phyloP scores from a whole-genome alignment of 495 filamentous ascomycete species.

The Penicillium bovifimosum region DNA sequence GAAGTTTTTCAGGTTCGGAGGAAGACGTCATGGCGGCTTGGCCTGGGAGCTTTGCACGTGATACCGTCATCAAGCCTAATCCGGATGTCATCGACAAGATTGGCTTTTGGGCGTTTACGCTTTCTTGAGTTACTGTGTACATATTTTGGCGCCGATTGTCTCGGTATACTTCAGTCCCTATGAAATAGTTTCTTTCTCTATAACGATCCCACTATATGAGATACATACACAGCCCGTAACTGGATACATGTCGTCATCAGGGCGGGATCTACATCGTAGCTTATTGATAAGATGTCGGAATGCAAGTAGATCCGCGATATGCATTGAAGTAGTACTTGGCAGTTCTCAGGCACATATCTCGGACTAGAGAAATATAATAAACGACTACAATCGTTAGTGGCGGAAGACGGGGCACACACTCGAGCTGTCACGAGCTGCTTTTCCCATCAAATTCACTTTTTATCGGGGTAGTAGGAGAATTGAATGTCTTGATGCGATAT shows the following conservation, averaged over 20 bases:
- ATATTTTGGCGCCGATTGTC: background rate
- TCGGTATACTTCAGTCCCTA: background rate
- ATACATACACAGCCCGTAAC: background rate
- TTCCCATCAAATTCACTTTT: background rate
- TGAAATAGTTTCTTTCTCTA: too few relatives aligned
- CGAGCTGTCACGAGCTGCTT: background rate
- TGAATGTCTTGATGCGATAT: background rate
- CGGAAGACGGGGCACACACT: background rate
- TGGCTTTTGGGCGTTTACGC: background rate
- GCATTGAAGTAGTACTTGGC: background rate
- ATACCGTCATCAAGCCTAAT: conserved; percentile 9
- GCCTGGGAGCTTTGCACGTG: conserved; percentile 7
- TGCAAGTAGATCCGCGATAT: background rate
- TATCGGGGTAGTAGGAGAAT: background rate
- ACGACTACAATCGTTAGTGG: background rate
- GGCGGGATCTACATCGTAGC: background rate
- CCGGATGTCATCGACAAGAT: background rate
- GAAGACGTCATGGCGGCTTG: conserved; percentile 44
- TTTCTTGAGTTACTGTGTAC: background rate
- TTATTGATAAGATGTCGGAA: background rate
- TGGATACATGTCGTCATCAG: background rate
- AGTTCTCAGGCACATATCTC: background rate
- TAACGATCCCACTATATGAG: too few relatives aligned
- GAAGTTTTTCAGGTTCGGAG: conserved; percentile 18
- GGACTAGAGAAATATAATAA: background rate